Conservation (phyloP, 495 filamentous ascomycete genomes). For the Tuber aestivum region DNA sequence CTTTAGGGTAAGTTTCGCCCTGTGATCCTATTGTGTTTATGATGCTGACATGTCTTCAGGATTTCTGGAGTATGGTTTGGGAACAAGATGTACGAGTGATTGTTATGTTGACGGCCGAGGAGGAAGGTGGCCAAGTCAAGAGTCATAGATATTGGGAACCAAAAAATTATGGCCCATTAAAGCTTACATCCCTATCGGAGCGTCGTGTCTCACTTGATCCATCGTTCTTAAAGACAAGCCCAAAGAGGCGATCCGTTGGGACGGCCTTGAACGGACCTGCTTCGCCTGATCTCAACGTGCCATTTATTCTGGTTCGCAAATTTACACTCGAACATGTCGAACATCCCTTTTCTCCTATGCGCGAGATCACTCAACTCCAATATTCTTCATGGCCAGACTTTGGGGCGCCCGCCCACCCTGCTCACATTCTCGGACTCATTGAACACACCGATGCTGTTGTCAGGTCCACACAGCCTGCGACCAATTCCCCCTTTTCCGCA, state of each 20-base stretch:
- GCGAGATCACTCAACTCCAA: conserved; percentile 92
- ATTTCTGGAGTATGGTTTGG: conserved; percentile 98
- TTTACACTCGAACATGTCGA: conserved; percentile 73
- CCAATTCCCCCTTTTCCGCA: conserved; percentile 39
- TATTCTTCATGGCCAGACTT: conserved; percentile 96
- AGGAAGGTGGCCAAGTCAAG: conserved; percentile 89
- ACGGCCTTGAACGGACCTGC: conserved; percentile 36
- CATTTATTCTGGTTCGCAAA: conserved; percentile 76
- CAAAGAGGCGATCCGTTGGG: conserved; percentile 47
- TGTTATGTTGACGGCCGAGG: conserved; percentile 94
- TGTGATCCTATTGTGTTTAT: background rate
- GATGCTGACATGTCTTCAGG: conserved; percentile 56
- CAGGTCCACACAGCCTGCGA: conserved; percentile 39
- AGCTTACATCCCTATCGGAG: conserved; percentile 71
- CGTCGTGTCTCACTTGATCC: conserved; percentile 69
- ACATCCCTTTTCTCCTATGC: conserved; percentile 75
- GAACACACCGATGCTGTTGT: conserved; percentile 55
- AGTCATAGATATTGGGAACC: conserved; percentile 88
- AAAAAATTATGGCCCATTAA: conserved; percentile 72
- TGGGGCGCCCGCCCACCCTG: conserved; percentile 81
- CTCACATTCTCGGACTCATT: conserved; percentile 76
- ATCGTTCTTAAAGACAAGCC: conserved; percentile 40
- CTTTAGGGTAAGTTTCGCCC: conserved; percentile 62
- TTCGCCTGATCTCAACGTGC: conserved; percentile 50
- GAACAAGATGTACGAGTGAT: conserved; percentile 91